Evolutionary conservation across 78 protist species (phyloP).

Genomic region (Diacronema lutheri): DNA sequence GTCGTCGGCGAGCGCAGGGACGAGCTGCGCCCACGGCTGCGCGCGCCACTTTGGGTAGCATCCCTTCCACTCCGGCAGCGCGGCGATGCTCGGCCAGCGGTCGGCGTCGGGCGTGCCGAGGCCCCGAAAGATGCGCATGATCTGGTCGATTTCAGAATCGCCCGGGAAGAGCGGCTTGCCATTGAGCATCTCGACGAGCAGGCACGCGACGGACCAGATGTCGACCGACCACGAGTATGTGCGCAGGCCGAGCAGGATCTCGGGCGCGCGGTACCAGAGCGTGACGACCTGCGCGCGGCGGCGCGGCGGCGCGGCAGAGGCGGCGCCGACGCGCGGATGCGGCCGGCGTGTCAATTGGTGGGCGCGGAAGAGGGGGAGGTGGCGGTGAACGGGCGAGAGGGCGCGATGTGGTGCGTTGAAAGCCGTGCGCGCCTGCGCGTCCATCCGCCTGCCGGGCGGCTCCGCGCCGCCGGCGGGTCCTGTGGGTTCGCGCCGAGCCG

Average conservation of each 20-base stretch:
- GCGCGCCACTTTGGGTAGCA: slow-evolving; percentile 12
- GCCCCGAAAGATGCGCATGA: not conserved
- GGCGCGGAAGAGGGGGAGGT: too few relatives aligned
- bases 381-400: too few relatives aligned
- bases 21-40: not conserved
- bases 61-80: slow-evolving; percentile 11
- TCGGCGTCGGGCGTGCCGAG: not conserved
- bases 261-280: not conserved
- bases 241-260: not conserved
- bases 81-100: slow-evolving; percentile 42
- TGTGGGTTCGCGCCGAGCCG: too few relatives aligned
- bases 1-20: too few relatives aligned
- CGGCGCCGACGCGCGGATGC: too few relatives aligned
- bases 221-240: slow-evolving; percentile 9
- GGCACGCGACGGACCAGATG: slow-evolving; percentile 45
- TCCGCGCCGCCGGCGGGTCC: too few relatives aligned
- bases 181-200: slow-evolving; percentile 30
- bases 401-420: too few relatives aligned
- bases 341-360: too few relatives aligned
- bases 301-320: too few relatives aligned
- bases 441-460: too few relatives aligned
- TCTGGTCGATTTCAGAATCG: slow-evolving; percentile 17
- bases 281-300: too few relatives aligned
- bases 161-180: slow-evolving; percentile 41
- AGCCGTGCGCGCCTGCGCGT: too few relatives aligned